phyloP scores from a whole-genome alignment of 768 basidiomycete species.

The Pulveroboletus sp. region DNA sequence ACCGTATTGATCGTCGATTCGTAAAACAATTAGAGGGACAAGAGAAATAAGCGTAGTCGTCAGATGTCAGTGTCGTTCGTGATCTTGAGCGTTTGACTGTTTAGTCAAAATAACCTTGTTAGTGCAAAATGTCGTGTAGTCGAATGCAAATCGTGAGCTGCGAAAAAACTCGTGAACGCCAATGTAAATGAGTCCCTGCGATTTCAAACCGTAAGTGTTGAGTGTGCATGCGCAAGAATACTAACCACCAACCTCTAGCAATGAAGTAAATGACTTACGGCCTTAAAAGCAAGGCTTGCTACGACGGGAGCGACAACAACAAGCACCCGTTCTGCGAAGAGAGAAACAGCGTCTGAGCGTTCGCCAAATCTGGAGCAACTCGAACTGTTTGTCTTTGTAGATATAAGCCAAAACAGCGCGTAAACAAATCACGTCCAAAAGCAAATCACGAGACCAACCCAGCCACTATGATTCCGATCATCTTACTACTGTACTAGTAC shows the following conservation, averaged over 20 bases:
- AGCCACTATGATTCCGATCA: neutral
- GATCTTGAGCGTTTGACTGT: slow-evolving; percentile 15
- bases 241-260: slow-evolving; percentile 20
- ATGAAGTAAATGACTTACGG: slow-evolving; percentile 28
- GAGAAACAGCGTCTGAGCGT: slow-evolving; percentile 12
- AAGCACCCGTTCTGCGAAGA: slow-evolving; percentile 21
- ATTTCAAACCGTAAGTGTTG: neutral
- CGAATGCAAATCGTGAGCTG: slow-evolving; percentile 23
- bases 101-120: slow-evolving; percentile 17
- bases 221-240: neutral
- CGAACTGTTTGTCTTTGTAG: slow-evolving; percentile 35
- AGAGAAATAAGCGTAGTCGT: slow-evolving; percentile 19
- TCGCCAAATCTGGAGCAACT: slow-evolving; percentile 15
- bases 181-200: slow-evolving; percentile 13
- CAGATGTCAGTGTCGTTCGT: slow-evolving; percentile 21
- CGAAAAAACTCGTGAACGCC: slow-evolving; percentile 19
- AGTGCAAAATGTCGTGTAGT: slow-evolving; percentile 16
- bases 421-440: slow-evolving; percentile 27
- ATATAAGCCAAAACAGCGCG: slow-evolving; percentile 26
- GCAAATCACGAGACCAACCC: slow-evolving; percentile 19
- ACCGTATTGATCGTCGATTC: slow-evolving; percentile 21
- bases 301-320: slow-evolving; percentile 18
- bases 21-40: slow-evolving; percentile 19
- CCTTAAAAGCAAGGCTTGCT: slow-evolving; percentile 18
- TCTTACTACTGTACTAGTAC: slow-evolving; percentile 2